These are phyloP conservation scores for Agaricus subrufescens DNA, from an alignment of 768 basidiomycete genomes.

Conservation along the genomic window DNA sequence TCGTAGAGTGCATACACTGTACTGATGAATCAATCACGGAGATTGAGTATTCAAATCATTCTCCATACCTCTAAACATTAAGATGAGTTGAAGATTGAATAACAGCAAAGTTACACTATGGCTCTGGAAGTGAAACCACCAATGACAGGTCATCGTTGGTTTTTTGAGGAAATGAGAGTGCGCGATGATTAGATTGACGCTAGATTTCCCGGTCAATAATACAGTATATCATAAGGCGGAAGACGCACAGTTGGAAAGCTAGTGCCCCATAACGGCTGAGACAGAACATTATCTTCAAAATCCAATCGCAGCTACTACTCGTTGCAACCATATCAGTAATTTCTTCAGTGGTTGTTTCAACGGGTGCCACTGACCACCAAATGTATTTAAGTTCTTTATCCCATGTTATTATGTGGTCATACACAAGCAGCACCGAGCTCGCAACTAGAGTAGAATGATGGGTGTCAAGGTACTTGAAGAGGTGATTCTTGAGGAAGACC, in stretches of 20 bases:
- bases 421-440: background rate
- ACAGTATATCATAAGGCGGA: background rate
- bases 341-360: background rate
- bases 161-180: background rate
- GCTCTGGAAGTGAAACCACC: background rate
- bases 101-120: background rate
- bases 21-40: background rate
- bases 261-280: background rate
- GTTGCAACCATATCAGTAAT: too few relatives aligned
- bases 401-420: conserved; percentile 2
- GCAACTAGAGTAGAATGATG: background rate
- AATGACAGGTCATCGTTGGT: background rate
- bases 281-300: background rate
- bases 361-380: background rate
- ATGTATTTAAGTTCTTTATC: background rate
- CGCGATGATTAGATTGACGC: background rate
- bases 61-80: background rate
- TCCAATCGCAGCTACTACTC: background rate
- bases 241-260: background rate
- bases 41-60: background rate
- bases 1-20: background rate
- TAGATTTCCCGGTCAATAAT: background rate
- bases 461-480: background rate
- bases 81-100: background rate
- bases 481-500: background rate